Base-by-base conservation (phyloP, 2,329 filamentous ascomycete species). In the Berkeleyomyces basicola region DNA sequence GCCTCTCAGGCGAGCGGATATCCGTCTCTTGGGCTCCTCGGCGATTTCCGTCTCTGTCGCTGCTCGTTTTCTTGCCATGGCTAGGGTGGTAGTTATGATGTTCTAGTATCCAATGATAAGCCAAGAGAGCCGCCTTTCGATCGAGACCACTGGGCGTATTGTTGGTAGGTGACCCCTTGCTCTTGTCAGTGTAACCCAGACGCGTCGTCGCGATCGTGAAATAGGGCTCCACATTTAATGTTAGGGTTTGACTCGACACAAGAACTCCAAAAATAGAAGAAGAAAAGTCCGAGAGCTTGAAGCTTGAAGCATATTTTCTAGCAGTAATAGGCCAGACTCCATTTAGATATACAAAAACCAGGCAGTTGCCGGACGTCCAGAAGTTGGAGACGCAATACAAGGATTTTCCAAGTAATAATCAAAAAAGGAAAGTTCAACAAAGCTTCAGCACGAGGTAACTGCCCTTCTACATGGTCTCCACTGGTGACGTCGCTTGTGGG, bases 1-100 rank as follows among this genome's bases (percentile, higher is more conserved):
- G 36, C 57, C 60, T 31, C 61, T 61, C 31, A 64, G 51, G 39
- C 61, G 61, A 23, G 64, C 61, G 7, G 61, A 65, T 3, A 31
- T 55, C 9, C 64, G 57, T 31, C 64, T 58, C 37, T 65, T 65
- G 9, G 64, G 60, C 16, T 62, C 59, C 16, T 61, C 60, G 3
- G 42, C 23, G 1, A 42, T 55, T 16, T 53, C 63, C 1, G 58
- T 46, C 9, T 33, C 31, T 11, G 55, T 62, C 4, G 55, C 63
- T 7, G 60, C 60, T 44, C 63, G 60, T 55, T 64, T 64, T 36
- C 63, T 51, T 11, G 63, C 44, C 63, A 64, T 64, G 11, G 33
- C 10, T 2, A 36, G 23, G 16, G 51, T 31, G 11, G 6, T 10
- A 6, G 16, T 7, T n/a, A 4, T 31, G 3, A 14, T 9, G 11